Conservation (phyloP, 352 stramenopile genomes). For the Globisporangium nagaii region DNA sequence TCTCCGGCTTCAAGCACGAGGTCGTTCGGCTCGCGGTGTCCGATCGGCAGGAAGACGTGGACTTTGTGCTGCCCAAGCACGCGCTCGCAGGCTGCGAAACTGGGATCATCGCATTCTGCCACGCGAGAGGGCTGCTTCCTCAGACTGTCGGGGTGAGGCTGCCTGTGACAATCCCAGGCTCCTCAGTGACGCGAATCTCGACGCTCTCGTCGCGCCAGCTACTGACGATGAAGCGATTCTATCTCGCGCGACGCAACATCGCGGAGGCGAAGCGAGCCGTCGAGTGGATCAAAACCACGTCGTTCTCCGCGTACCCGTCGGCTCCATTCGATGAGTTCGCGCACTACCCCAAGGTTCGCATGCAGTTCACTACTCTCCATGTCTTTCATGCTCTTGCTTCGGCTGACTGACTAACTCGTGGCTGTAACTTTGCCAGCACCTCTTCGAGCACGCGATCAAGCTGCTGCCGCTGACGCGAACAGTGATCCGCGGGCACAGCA, state of each 20-base stretch:
- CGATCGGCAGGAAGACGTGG: neutral
- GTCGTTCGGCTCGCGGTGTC: neutral
- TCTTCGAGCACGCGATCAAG: neutral
- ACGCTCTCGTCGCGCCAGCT: conserved; percentile 2
- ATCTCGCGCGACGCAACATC: neutral
- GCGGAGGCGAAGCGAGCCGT: neutral
- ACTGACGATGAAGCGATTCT: conserved; percentile 2
- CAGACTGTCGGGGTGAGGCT: neutral
- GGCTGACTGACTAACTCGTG: no score
- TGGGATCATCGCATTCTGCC: neutral
- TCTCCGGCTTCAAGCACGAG: conserved; percentile 5
- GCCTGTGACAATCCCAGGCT: neutral
- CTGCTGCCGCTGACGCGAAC: neutral
- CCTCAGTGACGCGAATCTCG: neutral
- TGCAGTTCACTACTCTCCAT: neutral
- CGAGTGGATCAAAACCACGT: neutral
- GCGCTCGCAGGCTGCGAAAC: conserved; percentile 6
- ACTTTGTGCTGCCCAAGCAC: conserved; percentile 7
- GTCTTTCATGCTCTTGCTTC: neutral
- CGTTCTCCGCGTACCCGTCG: neutral
- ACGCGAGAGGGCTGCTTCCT: neutral
- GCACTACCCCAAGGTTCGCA: conserved; percentile 1
- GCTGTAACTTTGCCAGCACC: neutral
- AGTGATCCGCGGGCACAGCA: neutral
- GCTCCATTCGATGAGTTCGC: conserved; percentile 4